Evolutionary conservation across 2,329 filamentous ascomycete species (phyloP), one percentile per base, ranked within the genome.

Genomic region (Amauroascus verrucosus): DNA sequence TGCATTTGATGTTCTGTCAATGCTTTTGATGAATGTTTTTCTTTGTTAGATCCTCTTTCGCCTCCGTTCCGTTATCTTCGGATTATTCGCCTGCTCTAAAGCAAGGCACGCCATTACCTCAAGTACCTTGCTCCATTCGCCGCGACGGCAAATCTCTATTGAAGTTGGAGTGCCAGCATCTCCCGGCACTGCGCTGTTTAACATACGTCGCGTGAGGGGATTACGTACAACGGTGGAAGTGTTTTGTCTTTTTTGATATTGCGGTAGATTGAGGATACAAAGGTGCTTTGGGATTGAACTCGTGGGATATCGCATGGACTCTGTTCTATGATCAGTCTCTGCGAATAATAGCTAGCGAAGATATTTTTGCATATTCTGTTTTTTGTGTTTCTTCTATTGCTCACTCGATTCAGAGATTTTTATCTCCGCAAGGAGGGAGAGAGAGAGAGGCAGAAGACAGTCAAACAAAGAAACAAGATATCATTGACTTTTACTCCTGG

Each of bases 341-440:
- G 64, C 65, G 59, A 67, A 68, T 62, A 58, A 66, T 72, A 71
- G 69, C 68, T 71, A 72, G 69, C 67, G 70, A 72, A 48, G 37
- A 41, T 22, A 48, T 32, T 33, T 41, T 48, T 53, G 28, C 30
- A 16, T 28, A 64, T 67, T 71, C 67, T 70, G 32, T 43, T 51
- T 54, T 57, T 54, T 48, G 55, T 57, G 48, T 53, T 49, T 50
- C 49, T 54, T 50, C 55, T 52, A 49, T 57, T 53, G 44, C 50
- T 57, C 53, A 50, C 41, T 55, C 49, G 48, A 50, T 48, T 51
- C 52, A 55, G 55, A 58, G 55, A 28, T 50, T 56, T 51, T 56
- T 51, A 44, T 53, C 51, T 54, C 56, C 52, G 47, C 47, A 57
- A 56, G 48, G 55, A 59, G 50, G 51, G 48, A 54, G 51, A 52